Conservation (phyloP, 1,139 yeast genomes). For the Arxiozyma heterogenica region DNA sequence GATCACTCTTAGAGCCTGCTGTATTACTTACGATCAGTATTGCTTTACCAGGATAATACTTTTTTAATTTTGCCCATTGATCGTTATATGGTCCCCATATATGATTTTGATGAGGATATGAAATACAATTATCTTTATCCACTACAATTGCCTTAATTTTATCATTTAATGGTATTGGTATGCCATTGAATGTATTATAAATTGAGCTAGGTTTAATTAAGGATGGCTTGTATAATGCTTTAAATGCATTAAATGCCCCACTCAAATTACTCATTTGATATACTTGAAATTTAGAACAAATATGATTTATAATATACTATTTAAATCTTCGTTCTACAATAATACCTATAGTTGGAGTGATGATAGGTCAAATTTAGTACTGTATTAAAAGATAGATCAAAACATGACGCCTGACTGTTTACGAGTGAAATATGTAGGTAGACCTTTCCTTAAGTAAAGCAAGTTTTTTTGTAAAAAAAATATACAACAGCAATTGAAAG, state of each 20-base stretch:
- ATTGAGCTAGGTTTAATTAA: slow-evolving; percentile 35
- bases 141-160: slow-evolving; percentile 70
- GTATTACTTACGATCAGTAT: slow-evolving; percentile 82
- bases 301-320: no score
- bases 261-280: slow-evolving; percentile 40
- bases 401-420: no score
- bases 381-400: no score
- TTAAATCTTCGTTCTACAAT: background rate
- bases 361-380: background rate
- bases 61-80: slow-evolving; percentile 50
- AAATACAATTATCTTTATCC: slow-evolving; percentile 94
- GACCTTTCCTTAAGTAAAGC: background rate
- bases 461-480: no score
- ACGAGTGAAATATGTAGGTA: background rate
- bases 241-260: slow-evolving; percentile 60
- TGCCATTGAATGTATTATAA: slow-evolving; percentile 49
- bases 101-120: slow-evolving; percentile 68
- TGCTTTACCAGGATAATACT: slow-evolving; percentile 53
- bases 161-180: slow-evolving; percentile 40
- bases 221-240: slow-evolving; percentile 52
- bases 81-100: slow-evolving; percentile 68
- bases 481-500: background rate
- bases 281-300: background rate
- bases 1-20: slow-evolving; percentile 82
- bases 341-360: no score